These are phyloP conservation scores for Aspergillus coremiiformis DNA, from an alignment of 495 filamentous ascomycete genomes.

Conservation along the genomic window DNA sequence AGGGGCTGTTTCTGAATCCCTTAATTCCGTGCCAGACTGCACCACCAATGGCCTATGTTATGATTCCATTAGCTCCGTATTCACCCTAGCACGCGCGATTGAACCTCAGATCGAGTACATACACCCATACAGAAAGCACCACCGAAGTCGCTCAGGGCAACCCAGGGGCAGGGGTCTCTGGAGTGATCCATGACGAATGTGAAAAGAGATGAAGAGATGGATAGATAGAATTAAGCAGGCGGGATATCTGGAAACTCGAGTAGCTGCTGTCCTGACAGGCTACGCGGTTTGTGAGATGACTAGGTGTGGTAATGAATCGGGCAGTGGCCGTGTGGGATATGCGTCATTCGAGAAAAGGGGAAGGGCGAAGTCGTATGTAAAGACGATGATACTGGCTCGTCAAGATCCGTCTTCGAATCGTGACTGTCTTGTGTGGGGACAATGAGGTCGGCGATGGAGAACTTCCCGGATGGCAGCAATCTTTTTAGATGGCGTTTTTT, in stretches of 20 bases:
- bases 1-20: conserved; percentile 81
- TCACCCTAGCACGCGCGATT: neutral
- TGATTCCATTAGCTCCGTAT: conserved; percentile 7
- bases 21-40: conserved; percentile 98
- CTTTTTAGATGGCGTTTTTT: conserved; percentile 10
- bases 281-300: neutral
- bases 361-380: neutral
- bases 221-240: conserved; percentile 4
- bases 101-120: conserved; percentile 31
- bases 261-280: conserved; percentile 7
- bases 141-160: conserved; percentile 91
- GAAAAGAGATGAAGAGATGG: conserved; percentile 5
- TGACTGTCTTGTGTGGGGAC: neutral
- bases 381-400: neutral
- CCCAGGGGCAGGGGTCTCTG: conserved; percentile 94
- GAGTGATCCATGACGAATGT: conserved; percentile 75
- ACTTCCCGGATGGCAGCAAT: conserved; percentile 5
- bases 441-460: conserved; percentile 3
- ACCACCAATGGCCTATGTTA: conserved; percentile 61
- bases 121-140: conserved; percentile 97
- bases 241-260: neutral
- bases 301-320: neutral
- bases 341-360: neutral
- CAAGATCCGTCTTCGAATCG: neutral
- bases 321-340: neutral